These are phyloP conservation scores for Trametes cubensis DNA, from an alignment of 768 basidiomycete genomes.

Conservation along the genomic window DNA sequence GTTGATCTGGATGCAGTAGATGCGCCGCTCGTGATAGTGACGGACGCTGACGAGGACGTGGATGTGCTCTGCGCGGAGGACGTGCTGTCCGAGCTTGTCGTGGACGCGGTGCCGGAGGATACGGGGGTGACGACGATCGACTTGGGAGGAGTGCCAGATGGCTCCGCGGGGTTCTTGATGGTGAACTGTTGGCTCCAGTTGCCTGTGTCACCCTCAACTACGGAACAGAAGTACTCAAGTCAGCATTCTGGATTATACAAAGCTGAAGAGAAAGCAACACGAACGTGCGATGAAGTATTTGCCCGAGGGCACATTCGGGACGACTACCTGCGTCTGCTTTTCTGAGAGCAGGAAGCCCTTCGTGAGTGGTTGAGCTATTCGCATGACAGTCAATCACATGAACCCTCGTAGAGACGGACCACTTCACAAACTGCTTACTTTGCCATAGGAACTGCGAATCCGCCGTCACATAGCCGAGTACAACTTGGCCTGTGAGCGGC, in stretches of 20 bases:
- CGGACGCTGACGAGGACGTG: background rate
- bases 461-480: background rate
- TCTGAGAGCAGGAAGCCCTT: background rate
- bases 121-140: conserved; percentile 6
- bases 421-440: background rate
- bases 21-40: background rate
- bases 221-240: background rate
- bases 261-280: background rate
- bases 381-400: too few relatives aligned
- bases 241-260: background rate
- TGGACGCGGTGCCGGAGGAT: background rate
- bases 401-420: too few relatives aligned
- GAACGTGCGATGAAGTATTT: conserved; percentile 1
- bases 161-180: conserved; percentile 2
- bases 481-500: background rate
- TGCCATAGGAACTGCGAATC: background rate
- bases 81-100: background rate
- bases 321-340: conserved; percentile 1
- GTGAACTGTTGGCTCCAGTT: conserved; percentile 2
- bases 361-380: background rate
- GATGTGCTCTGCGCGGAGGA: background rate
- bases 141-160: conserved; percentile 1
- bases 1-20: background rate
- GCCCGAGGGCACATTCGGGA: conserved; percentile 2
- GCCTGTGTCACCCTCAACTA: conserved; percentile 3